These are phyloP conservation scores for Desmodesmus armatus DNA, from an alignment of 139 green algal species.

Conservation along the genomic window DNA sequence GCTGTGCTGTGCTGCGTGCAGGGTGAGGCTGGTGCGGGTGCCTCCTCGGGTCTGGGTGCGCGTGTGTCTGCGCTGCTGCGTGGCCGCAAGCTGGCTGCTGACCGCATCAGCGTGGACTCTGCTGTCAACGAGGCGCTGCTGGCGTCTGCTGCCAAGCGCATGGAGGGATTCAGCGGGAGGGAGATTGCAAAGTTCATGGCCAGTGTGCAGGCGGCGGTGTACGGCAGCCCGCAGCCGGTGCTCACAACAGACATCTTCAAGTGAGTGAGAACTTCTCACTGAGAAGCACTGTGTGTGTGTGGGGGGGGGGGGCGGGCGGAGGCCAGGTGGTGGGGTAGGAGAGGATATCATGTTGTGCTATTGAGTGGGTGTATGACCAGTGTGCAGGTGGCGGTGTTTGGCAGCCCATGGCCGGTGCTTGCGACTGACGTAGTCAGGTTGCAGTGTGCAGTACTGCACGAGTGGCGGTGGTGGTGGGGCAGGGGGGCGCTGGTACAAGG, in stretches of 20 bases:
- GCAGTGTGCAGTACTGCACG: constrained; percentile 61
- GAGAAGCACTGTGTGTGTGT: constrained; percentile 64
- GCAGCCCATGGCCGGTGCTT: constrained; percentile 73
- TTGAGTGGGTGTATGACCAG: constrained; percentile 92
- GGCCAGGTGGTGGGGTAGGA: background rate
- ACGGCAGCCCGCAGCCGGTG: constrained; percentile 77
- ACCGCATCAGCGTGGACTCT: constrained; percentile 65
- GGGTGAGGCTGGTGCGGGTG: constrained; percentile 65
- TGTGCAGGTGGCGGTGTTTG: constrained; percentile 92
- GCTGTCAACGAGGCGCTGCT: constrained; percentile 66
- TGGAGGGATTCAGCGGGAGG: constrained; percentile 91
- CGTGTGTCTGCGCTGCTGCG: constrained; percentile 47
- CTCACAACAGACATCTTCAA: constrained; percentile 81
- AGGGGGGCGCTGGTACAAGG: constrained; percentile 37
- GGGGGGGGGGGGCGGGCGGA: constrained; percentile 49
- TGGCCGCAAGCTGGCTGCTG: constrained; percentile 62
- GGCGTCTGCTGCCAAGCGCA: constrained; percentile 74
- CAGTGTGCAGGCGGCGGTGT: constrained; percentile 90
- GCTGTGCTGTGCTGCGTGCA: constrained; percentile 27
- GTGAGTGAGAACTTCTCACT: constrained; percentile 46
- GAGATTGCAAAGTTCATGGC: constrained; percentile 97
- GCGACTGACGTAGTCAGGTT: constrained; percentile 74
- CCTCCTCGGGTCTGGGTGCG: constrained; percentile 14
- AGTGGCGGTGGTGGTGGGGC: too few species aligned
- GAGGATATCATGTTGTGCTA: too few species aligned